phyloP scores from a whole-genome alignment of 176 grass and related monocot species.

The Avena atlantica region DNA sequence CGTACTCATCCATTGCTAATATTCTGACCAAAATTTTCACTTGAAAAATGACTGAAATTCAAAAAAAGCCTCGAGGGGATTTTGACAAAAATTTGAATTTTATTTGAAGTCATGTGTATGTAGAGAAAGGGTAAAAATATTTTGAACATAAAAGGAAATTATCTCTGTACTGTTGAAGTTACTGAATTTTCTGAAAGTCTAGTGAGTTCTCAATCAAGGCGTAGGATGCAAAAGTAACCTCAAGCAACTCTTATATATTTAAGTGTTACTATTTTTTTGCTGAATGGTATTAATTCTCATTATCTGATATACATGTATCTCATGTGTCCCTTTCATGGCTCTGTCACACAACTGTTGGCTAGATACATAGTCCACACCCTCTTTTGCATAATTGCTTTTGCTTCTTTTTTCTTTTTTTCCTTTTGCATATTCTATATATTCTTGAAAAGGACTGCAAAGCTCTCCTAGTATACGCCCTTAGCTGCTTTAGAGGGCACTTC shows the following conservation, averaged over 20 bases:
- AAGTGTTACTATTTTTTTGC: neutral
- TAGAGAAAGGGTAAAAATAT: neutral
- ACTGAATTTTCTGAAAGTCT: neutral
- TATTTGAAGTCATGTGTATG: neutral
- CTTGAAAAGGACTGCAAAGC: constrained; percentile 49
- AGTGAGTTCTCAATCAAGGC: neutral
- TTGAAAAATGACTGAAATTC: neutral
- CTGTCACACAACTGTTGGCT: neutral
- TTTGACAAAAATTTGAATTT: neutral
- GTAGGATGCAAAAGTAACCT: neutral
- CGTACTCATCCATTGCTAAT: neutral
- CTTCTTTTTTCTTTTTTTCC: constrained; percentile 22
- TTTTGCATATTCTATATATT: constrained; percentile 31
- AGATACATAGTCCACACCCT: neutral
- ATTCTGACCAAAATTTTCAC: neutral
- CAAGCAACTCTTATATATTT: neutral
- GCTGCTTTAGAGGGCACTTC: constrained; percentile 41
- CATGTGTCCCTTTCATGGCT: constrained; percentile 9
- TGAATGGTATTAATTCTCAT: neutral
- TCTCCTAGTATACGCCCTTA: constrained; percentile 40
- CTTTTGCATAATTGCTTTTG: constrained; percentile 21
- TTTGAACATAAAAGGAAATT: neutral
- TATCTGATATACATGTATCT: neutral
- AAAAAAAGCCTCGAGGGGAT: neutral
- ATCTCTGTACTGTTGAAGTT: neutral